Evolutionary conservation across 441 rosid genomes (phyloP).

Genomic region (Eruca vesicaria): DNA sequence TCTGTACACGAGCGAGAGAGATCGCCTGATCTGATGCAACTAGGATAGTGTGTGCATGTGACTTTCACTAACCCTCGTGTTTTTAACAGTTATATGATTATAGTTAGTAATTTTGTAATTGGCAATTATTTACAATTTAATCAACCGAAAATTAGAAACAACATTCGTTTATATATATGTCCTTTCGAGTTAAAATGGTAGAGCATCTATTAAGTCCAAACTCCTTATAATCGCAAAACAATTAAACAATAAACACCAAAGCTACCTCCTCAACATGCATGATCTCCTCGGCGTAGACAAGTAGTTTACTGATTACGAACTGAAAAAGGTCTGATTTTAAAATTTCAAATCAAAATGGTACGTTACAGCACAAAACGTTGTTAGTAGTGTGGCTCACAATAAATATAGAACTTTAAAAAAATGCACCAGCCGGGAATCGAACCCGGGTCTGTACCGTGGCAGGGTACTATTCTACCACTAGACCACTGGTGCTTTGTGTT

Average conservation of each 20-base stretch:
- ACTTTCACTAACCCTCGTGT: conserved; percentile 6
- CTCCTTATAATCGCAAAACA: conserved; percentile 20
- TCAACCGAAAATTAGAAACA: background rate
- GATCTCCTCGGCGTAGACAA: too few species aligned
- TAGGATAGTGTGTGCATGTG: conserved; percentile 26
- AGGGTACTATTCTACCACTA: conserved; percentile 99
- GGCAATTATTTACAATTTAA: background rate
- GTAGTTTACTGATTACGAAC: too few species aligned
- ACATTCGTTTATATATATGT: background rate
- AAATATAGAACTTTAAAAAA: background rate
- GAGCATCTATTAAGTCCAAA: background rate
- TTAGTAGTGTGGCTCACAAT: too few species aligned
- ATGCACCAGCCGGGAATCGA: conserved; percentile 60
- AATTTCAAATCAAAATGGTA: conserved; percentile 9
- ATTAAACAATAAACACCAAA: conserved; percentile 19
- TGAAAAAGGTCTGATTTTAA: too few species aligned
- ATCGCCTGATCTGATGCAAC: conserved; percentile 8
- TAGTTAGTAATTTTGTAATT: background rate
- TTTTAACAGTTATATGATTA: background rate
- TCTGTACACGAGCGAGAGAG: conserved; percentile 20
- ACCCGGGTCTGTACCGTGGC: conserved; percentile 99
- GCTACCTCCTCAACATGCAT: too few species aligned
- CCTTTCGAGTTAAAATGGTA: background rate
- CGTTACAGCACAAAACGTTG: too few species aligned
- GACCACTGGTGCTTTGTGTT: conserved; percentile 48